These are phyloP conservation scores for Achlya hypogyna DNA, from an alignment of 352 stramenopile species.

Conservation along the genomic window DNA sequence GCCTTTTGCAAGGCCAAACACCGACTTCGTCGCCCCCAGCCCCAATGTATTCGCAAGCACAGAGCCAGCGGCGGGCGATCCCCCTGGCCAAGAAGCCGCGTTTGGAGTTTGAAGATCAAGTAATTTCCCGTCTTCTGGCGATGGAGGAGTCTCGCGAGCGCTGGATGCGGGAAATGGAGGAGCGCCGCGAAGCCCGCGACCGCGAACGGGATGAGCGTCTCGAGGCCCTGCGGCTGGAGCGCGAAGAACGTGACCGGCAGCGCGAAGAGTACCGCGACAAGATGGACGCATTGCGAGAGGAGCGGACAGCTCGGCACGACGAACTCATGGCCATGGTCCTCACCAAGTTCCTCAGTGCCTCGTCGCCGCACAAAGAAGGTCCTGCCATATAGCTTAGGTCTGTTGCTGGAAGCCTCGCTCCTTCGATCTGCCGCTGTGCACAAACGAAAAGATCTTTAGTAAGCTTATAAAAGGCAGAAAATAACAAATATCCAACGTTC, in stretches of 20 bases:
- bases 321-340: conserved; percentile 12
- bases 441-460: too few species aligned
- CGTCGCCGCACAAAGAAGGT: too few species aligned
- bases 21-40: too few species aligned
- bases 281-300: conserved; percentile 9
- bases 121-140: conserved; percentile 3
- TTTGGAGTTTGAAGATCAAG: background rate
- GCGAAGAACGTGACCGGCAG: conserved; percentile 1
- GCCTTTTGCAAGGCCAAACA: conserved; percentile 25
- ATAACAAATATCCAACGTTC: too few species aligned
- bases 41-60: conserved; percentile 32
- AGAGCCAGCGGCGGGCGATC: conserved; percentile 29
- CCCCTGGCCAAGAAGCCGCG: background rate
- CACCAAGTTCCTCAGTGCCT: too few species aligned
- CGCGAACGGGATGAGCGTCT: conserved; percentile 4
- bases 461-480: too few species aligned
- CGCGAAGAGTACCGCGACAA: conserved; percentile 8
- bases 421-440: too few species aligned
- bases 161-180: conserved; percentile 14
- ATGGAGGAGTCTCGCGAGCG: conserved; percentile 7
- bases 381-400: background rate
- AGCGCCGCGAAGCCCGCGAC: conserved; percentile 2
- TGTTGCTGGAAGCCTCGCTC: too few species aligned
- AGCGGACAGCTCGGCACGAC: conserved; percentile 2
- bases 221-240: background rate